Base-by-base conservation (phyloP, 225 moss, liverwort and hornwort genomes). In the Pseudisothecium myosuroides region DNA sequence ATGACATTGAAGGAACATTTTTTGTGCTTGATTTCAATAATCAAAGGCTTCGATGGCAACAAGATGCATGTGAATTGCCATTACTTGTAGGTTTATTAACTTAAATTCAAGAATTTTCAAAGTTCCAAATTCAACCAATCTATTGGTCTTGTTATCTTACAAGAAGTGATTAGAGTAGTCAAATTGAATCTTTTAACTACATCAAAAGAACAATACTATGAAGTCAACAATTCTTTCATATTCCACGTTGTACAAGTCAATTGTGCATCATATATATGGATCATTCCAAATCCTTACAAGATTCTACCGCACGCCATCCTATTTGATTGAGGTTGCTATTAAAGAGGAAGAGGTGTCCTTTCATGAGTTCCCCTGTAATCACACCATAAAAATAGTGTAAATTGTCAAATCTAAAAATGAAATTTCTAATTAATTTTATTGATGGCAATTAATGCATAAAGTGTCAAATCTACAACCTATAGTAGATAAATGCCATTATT, bases 281-380 rank as follows among this genome's bases (percentile, higher is more conserved):
- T 83, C 39, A 83, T n/a, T 16, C 4, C 2, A 91, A 50, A 60
- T 71, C 36, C 10, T 60, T 61, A 66, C 89, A 89, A 50, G 87
- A 50, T 24, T 59, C 10, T 19, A 85, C 24, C 0, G 56, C 11
- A 62, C 3, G 45, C 92, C 92, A 92, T 61, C 90, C 90, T 50
- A 92, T 92, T 85, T 62, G 67, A 61, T 88, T 74, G 21, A 56
- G 41, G 5, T 86, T 65, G 37, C 49, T 79, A 56, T 92, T 71
- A 61, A 89, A 89, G 41, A 92, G 9, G 17, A 90, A 68, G 6
- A 90, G 41, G 39, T 92, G 87, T 14, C 92, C 90, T 69, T 85
- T 87, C 87, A 90, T 75, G 4, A 88, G 69, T 37, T 92, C 92
- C 27, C n/a, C 90, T 92, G 9, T 10, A 63, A 85, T 81, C 9